Conservation (phyloP, 2,329 filamentous ascomycete species). For the Penicillium polonicum region DNA sequence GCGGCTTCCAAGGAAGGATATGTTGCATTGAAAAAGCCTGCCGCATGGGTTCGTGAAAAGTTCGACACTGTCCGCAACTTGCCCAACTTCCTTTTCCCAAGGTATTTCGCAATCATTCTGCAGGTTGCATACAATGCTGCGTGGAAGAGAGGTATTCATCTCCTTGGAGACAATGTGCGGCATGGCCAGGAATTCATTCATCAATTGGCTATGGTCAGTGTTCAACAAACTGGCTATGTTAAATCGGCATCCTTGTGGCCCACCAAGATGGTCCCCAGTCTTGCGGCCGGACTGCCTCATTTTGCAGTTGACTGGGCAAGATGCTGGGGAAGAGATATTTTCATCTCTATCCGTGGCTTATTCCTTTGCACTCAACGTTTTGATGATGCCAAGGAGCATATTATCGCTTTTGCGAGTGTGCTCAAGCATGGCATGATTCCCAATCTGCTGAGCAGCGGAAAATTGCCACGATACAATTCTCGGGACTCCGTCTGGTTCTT, state of each 20-base stretch:
- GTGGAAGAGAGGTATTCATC: slow-evolving; percentile 71
- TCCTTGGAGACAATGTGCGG: slow-evolving; percentile 75
- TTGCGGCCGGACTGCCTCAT: slow-evolving; percentile 90
- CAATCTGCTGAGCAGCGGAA: slow-evolving; percentile 84
- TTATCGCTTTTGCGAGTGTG: slow-evolving; percentile 90
- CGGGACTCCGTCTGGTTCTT: slow-evolving; percentile 98
- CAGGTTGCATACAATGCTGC: slow-evolving; percentile 85
- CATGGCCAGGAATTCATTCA: slow-evolving; percentile 87
- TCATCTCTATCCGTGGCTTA: slow-evolving; percentile 91
- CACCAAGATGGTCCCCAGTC: slow-evolving; percentile 74
- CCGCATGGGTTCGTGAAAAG: slow-evolving; percentile 76
- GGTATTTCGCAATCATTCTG: slow-evolving; percentile 88
- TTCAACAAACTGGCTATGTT: slow-evolving; percentile 85
- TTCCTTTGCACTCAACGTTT: slow-evolving; percentile 87
- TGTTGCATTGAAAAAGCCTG: slow-evolving; percentile 61
- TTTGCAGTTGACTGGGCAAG: slow-evolving; percentile 92
- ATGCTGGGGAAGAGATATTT: slow-evolving; percentile 96
- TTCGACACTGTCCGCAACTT: slow-evolving; percentile 83
- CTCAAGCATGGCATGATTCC: slow-evolving; percentile 98
- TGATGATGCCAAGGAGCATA: slow-evolving; percentile 87
- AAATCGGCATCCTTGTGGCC: slow-evolving; percentile 91
- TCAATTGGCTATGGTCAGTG: slow-evolving; percentile 82
- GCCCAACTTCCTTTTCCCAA: slow-evolving; percentile 83
- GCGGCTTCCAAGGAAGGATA: slow-evolving; percentile 65
- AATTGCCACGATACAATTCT: slow-evolving; percentile 87